These are phyloP conservation scores for Pleurotus tuoliensis DNA, from an alignment of 768 basidiomycete species.

Conservation along the genomic window DNA sequence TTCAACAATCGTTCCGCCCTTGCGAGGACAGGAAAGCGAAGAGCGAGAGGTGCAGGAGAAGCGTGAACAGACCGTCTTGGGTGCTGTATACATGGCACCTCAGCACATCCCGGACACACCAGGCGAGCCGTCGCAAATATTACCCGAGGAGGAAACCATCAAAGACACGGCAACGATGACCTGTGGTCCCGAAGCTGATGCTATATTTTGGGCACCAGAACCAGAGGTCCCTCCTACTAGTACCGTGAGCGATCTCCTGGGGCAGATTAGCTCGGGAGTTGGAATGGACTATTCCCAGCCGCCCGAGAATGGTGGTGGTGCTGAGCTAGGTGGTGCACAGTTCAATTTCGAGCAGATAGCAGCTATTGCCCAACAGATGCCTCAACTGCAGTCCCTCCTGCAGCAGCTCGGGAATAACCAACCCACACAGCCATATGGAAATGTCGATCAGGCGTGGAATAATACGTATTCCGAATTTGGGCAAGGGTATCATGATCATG, in stretches of 20 bases:
- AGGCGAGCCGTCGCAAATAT: slow-evolving; percentile 56
- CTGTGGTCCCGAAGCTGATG: slow-evolving; percentile 63
- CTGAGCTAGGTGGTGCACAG: slow-evolving; percentile 31
- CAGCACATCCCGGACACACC: slow-evolving; percentile 78
- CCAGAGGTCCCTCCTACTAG: slow-evolving; percentile 28
- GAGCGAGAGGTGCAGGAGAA: slow-evolving; percentile 72
- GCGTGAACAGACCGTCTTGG: slow-evolving; percentile 73
- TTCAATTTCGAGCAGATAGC: slow-evolving; percentile 14
- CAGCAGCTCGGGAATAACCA: slow-evolving; percentile 22
- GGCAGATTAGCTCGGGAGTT: slow-evolving; percentile 30
- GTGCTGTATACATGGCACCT: slow-evolving; percentile 67
- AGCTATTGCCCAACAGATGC: slow-evolving; percentile 8
- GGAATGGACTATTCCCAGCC: slow-evolving; percentile 8
- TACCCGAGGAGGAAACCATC: slow-evolving; percentile 70
- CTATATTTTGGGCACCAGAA: slow-evolving; percentile 58
- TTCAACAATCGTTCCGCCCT: slow-evolving; percentile 44
- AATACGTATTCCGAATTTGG: slow-evolving; percentile 45
- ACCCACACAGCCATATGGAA: slow-evolving; percentile 21
- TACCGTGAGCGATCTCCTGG: slow-evolving; percentile 69
- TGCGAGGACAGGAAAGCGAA: slow-evolving; percentile 63
- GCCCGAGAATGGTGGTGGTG: slow-evolving; percentile 29
- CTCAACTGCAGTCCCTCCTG: slow-evolving; percentile 59
- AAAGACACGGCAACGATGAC: slow-evolving; percentile 61
- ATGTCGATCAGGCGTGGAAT: slow-evolving; percentile 35
- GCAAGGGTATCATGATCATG: slow-evolving; percentile 45